Evolutionary conservation across 139 green algal species (phyloP).

Genomic region (Chlamydomonas incerta): DNA sequence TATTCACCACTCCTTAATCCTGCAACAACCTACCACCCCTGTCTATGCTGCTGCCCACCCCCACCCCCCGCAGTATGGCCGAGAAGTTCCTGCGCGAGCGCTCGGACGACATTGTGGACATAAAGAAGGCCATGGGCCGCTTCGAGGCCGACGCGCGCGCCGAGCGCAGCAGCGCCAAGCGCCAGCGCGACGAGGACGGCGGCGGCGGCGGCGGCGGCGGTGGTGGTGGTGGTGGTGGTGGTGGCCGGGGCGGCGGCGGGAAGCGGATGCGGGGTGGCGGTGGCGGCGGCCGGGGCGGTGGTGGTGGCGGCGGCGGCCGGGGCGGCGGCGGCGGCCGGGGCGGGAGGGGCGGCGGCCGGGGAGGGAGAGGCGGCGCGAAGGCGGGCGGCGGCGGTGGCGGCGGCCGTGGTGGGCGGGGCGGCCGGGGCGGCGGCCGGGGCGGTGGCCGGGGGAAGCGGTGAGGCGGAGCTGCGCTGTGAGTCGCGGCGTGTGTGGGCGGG

Average conservation of each 20-base stretch:
- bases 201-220: slow-evolving; percentile 25
- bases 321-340: slow-evolving; percentile 19
- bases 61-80: slow-evolving; percentile 60
- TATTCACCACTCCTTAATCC: not conserved
- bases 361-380: not conserved
- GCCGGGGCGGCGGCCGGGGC: too few relatives aligned
- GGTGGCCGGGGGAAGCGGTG: too few relatives aligned
- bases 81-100: slow-evolving; percentile 79
- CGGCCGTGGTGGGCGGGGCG: too few relatives aligned
- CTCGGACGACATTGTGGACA: slow-evolving; percentile 81
- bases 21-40: too few relatives aligned
- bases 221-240: not conserved
- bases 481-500: too few relatives aligned
- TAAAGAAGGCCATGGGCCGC: slow-evolving; percentile 65
- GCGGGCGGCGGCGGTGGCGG: too few relatives aligned
- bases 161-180: slow-evolving; percentile 51
- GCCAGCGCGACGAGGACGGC: not conserved
- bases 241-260: not conserved
- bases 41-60: too few relatives aligned
- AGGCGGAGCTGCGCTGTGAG: too few relatives aligned
- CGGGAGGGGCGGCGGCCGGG: not conserved
- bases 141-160: slow-evolving; percentile 67
- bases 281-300: slow-evolving; percentile 7
- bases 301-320: not conserved
- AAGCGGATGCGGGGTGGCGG: not conserved